Conservation (phyloP, 257 asterid genomes). For the Parsonsia alboflavescens region DNA sequence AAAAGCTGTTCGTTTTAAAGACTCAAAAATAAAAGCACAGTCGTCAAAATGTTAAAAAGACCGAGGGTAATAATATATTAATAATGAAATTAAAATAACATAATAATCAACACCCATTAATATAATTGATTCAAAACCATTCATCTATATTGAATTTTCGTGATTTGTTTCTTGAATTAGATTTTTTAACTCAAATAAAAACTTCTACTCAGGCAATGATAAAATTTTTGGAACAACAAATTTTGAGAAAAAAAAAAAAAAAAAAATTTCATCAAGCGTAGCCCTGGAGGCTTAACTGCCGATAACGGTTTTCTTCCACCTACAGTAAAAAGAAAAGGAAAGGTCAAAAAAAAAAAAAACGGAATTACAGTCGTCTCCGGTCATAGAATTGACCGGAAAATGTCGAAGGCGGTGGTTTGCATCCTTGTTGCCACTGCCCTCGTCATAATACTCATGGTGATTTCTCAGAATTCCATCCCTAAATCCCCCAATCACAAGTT, state of each 20-base stretch:
- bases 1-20: no score
- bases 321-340: not conserved
- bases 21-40: no score
- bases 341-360: not conserved
- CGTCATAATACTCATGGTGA: conserved; percentile 12
- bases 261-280: not conserved
- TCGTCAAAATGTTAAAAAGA: no score
- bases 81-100: no score
- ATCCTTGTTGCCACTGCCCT: conserved; percentile 22
- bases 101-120: no score
- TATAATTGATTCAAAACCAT: not conserved
- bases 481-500: not conserved
- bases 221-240: not conserved
- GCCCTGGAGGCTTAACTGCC: conserved; percentile 1
- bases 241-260: not conserved
- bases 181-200: not conserved
- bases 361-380: not conserved
- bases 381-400: conserved; percentile 6
- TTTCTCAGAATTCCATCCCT: not conserved
- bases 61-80: not conserved
- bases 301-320: conserved; percentile 8
- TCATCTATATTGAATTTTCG: not conserved
- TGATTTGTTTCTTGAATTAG: not conserved
- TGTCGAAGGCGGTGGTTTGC: conserved; percentile 39
- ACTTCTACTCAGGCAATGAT: not conserved